phyloP scores from a whole-genome alignment of 1,284 basidiomycete genomes.

The Retiboletus flavoniger region DNA sequence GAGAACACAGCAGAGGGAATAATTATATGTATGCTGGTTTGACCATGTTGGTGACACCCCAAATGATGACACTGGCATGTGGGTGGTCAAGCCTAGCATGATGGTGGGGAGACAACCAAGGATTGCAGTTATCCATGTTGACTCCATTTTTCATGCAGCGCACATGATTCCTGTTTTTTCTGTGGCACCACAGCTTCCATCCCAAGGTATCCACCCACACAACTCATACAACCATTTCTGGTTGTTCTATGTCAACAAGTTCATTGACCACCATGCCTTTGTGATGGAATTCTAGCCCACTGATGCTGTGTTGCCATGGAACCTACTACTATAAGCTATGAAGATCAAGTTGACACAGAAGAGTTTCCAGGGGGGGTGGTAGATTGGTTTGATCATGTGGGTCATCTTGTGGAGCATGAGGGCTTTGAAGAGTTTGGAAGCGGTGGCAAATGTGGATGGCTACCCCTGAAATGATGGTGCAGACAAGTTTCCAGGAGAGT shows the following conservation, averaged over 20 bases:
- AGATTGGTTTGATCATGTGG: no score
- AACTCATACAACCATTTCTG: not conserved
- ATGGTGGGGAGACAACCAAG: not conserved
- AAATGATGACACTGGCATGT: conserved; percentile 12
- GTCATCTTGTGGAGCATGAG: no score
- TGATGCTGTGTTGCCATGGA: no score
- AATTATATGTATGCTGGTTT: conserved; percentile 13
- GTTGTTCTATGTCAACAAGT: not conserved
- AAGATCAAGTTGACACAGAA: no score
- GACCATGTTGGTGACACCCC: not conserved
- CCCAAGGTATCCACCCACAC: conserved; percentile 1
- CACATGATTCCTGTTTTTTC: conserved; percentile 14
- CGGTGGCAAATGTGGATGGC: no score
- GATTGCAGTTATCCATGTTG: conserved; percentile 9
- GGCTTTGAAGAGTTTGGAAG: no score
- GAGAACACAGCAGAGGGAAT: not conserved
- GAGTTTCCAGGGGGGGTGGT: no score
- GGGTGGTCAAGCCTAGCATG: conserved; percentile 2
- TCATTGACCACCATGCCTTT: not conserved
- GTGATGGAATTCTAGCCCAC: no score
- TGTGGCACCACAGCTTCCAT: not conserved
- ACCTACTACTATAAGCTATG: no score
- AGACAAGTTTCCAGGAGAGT: no score
- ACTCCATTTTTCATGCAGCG: conserved; percentile 6
- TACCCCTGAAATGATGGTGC: no score